A percentile compares a stretch with the other conserved stretches of the same genome.
phyloP scores from a whole-genome alignment of 495 filamentous ascomycete species.

The Lasiosphaeria ovina region DNA sequence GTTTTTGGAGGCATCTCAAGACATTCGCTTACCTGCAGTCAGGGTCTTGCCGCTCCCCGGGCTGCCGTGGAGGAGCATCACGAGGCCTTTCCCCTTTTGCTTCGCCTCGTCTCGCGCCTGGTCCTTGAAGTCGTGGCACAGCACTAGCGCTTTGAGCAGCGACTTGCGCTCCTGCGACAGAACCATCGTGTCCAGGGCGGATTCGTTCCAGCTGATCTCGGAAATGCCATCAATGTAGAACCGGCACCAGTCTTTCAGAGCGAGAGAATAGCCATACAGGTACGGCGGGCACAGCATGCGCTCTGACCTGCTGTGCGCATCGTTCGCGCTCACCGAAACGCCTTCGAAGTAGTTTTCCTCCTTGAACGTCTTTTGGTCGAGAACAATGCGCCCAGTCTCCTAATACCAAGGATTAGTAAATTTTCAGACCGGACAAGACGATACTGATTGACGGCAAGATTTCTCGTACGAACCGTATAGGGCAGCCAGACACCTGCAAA shows the following conservation, averaged over 20 bases:
- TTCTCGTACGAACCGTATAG: too few relatives aligned
- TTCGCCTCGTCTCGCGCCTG: slow-evolving; percentile 67
- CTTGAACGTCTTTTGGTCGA: slow-evolving; percentile 21
- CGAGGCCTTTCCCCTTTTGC: slow-evolving; percentile 59
- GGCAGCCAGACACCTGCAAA: too few relatives aligned
- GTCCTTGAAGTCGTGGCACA: slow-evolving; percentile 55
- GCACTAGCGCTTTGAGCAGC: slow-evolving; percentile 79
- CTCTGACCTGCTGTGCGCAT: slow-evolving; percentile 15
- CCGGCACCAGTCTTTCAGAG: slow-evolving; percentile 79
- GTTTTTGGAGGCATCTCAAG: too few relatives aligned
- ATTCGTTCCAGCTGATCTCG: slow-evolving; percentile 66
- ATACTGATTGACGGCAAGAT: too few relatives aligned
- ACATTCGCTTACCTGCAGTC: slow-evolving; percentile 36
- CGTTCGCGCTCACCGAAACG: slow-evolving; percentile 24
- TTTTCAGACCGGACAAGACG: too few relatives aligned
- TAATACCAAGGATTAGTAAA: too few relatives aligned
- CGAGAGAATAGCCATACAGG: slow-evolving; percentile 77
- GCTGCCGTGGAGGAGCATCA: slow-evolving; percentile 45
- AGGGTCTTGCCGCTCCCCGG: slow-evolving; percentile 54
- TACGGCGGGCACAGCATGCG: slow-evolving; percentile 49
- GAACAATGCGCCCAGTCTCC: neutral
- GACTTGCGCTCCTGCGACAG: slow-evolving; percentile 73
- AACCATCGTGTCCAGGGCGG: slow-evolving; percentile 74
- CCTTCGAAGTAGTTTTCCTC: slow-evolving; percentile 32
- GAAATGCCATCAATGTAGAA: slow-evolving; percentile 65